phyloP scores from a whole-genome alignment of 2,329 filamentous ascomycete species.

The Parastagonospora avenae region DNA sequence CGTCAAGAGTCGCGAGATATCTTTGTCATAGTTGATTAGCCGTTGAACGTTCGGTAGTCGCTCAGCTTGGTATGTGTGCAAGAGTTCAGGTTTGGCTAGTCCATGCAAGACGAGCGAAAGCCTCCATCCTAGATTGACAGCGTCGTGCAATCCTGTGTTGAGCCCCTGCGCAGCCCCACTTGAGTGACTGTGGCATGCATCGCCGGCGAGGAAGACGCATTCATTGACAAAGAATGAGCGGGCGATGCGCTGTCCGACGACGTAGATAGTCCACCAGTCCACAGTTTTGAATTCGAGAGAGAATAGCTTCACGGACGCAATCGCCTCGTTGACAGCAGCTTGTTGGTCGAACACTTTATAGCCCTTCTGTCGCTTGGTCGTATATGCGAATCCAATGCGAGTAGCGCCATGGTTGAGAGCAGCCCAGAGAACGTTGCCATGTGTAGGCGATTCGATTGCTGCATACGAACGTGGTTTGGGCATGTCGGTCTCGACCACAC shows the following conservation, averaged over 20 bases:
- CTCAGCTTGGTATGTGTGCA: constrained; percentile 57
- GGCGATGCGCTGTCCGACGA: constrained; percentile 50
- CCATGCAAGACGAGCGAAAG: constrained; percentile 54
- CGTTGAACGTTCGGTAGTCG: constrained; percentile 54
- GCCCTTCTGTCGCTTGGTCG: constrained; percentile 46
- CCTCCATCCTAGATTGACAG: constrained; percentile 62
- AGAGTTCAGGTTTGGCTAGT: constrained; percentile 45
- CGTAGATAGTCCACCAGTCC: constrained; percentile 54
- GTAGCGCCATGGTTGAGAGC: constrained; percentile 59
- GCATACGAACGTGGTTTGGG: constrained; percentile 55
- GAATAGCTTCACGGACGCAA: constrained; percentile 49
- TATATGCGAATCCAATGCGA: constrained; percentile 60
- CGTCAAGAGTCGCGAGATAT: constrained; percentile 42
- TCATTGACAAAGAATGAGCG: constrained; percentile 44
- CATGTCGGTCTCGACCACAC: constrained; percentile 55
- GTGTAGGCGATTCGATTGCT: constrained; percentile 57
- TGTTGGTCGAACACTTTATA: constrained; percentile 45
- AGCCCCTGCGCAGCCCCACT: constrained; percentile 63
- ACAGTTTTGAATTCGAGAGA: constrained; percentile 47
- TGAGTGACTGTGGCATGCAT: constrained; percentile 64
- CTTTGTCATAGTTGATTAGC: constrained; percentile 47
- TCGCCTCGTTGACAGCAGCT: constrained; percentile 47
- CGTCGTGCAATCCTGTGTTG: constrained; percentile 62
- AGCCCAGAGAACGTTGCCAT: constrained; percentile 62
- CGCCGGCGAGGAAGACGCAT: constrained; percentile 61